These are phyloP conservation scores for Ogataea corticis DNA, from an alignment of 805 yeast species.

Conservation along the genomic window DNA sequence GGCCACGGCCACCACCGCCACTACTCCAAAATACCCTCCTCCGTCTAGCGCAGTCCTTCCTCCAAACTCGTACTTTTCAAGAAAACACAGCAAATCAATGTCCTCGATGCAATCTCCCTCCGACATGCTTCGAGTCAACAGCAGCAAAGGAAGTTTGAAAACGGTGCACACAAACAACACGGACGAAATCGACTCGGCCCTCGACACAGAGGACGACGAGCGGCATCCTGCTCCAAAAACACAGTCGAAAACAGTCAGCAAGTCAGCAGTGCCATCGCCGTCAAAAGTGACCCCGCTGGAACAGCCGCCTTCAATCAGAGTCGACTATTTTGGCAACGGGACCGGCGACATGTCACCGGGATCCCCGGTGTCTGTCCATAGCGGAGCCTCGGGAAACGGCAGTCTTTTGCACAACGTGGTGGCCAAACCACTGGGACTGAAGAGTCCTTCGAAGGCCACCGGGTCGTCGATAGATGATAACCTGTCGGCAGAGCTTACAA, in stretches of 20 bases:
- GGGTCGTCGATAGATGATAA: conserved; percentile 18
- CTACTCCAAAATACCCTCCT: conserved; percentile 9
- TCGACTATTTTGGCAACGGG: conserved; percentile 8
- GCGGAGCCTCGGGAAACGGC: conserved; percentile 6
- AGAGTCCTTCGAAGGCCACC: conserved; percentile 17
- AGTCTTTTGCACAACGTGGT: conserved; percentile 11
- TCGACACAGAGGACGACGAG: conserved; percentile 27
- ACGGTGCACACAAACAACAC: conserved; percentile 13
- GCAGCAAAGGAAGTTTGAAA: conserved; percentile 12
- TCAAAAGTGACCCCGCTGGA: conserved; percentile 13
- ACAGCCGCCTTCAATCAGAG: conserved; percentile 16
- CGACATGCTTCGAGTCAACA: conserved; percentile 37
- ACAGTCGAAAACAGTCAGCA: neutral
- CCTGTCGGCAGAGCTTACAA: conserved; percentile 4
- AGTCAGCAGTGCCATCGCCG: conserved; percentile 5
- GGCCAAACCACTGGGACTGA: conserved; percentile 18
- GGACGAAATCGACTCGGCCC: conserved; percentile 29
- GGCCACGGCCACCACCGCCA: neutral
- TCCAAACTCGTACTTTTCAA: conserved; percentile 21
- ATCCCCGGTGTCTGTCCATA: conserved; percentile 2
- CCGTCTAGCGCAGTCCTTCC: conserved; percentile 11
- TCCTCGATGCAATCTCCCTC: conserved; percentile 47
- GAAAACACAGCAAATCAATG: conserved; percentile 42
- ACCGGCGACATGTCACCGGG: conserved; percentile 3
- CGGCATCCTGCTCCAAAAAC: no score